Evolutionary conservation across 2,329 filamentous ascomycete genomes (phyloP).

Genomic region (Xylariaceae sp.): DNA sequence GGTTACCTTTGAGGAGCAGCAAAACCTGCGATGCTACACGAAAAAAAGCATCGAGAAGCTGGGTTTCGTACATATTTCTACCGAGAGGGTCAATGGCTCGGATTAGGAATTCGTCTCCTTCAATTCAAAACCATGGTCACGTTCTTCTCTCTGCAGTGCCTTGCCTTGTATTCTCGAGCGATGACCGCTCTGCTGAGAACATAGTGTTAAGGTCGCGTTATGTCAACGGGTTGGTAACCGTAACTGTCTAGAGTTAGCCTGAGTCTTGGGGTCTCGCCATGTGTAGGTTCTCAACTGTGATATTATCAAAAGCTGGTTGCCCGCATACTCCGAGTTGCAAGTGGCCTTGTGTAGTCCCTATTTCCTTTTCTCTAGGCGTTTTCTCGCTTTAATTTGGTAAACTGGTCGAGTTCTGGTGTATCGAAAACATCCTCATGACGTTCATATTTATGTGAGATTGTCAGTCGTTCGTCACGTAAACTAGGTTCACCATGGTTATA

Average conservation of each 20-base stretch:
- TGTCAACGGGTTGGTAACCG: not conserved
- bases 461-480: no score
- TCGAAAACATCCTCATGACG: not conserved
- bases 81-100: constrained; percentile 2
- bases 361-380: not conserved
- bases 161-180: not conserved
- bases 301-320: no score
- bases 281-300: no score
- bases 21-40: not conserved
- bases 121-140: constrained; percentile 1
- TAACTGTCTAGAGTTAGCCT: not conserved
- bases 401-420: not conserved
- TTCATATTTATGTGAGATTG: not conserved
- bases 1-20: not conserved
- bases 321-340: no score
- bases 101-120: constrained; percentile 1
- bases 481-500: no score
- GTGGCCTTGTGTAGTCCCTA: no score
- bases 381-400: not conserved
- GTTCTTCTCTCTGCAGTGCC: not conserved
- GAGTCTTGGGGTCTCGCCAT: no score
- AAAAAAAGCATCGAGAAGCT: not conserved
- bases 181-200: no score
- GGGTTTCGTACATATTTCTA: constrained; percentile 7
- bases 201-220: not conserved